These are phyloP conservation scores for Tetradesmus lagerheimii DNA, from an alignment of 139 green algal species.

Conservation along the genomic window DNA sequence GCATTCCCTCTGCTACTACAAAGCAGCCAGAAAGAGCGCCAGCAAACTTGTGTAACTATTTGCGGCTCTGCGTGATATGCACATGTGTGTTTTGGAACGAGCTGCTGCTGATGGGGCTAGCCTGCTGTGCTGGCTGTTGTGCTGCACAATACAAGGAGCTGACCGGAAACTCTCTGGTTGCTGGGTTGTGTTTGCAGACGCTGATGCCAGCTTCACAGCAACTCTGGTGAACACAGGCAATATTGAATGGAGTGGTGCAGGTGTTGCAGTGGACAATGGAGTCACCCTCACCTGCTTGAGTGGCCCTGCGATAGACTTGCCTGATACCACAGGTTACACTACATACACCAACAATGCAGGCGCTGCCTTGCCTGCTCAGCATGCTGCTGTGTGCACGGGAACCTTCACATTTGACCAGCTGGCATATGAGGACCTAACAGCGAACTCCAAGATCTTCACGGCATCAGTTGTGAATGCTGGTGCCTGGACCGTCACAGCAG, in stretches of 20 bases:
- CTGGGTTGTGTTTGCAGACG: background rate
- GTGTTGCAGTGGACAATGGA: background rate
- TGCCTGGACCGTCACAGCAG: background rate
- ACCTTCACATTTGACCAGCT: background rate
- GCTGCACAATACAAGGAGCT: too few relatives aligned
- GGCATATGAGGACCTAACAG: background rate
- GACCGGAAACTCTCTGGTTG: background rate
- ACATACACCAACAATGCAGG: background rate
- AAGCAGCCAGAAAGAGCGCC: too few relatives aligned
- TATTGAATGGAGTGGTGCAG: background rate
- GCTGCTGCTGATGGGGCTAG: too few relatives aligned
- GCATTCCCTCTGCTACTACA: too few relatives aligned
- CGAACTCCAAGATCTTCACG: background rate
- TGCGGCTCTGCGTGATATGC: too few relatives aligned
- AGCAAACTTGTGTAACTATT: too few relatives aligned
- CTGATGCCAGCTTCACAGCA: background rate
- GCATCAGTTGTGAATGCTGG: background rate
- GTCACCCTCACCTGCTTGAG: background rate
- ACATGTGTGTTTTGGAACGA: too few relatives aligned
- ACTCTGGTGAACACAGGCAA: background rate
- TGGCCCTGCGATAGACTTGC: background rate
- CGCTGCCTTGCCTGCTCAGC: background rate
- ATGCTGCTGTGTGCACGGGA: background rate
- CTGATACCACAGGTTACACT: background rate
- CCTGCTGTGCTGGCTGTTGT: too few relatives aligned